Conservation (phyloP, 371 early-diverging fungal genomes). For the Apophysomyces elegans region DNA sequence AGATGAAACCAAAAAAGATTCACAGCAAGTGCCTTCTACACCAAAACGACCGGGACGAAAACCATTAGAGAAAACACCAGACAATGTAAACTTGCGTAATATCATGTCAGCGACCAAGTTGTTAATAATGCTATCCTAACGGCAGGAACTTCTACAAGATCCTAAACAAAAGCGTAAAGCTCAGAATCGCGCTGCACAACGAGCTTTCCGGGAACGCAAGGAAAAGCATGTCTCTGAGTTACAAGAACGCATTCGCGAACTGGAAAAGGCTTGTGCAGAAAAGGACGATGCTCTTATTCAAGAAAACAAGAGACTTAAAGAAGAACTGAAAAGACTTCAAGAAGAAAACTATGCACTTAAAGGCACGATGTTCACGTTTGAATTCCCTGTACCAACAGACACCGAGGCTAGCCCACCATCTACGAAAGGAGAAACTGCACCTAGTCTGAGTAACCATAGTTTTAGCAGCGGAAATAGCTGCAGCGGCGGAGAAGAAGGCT, state of each 20-base stretch:
- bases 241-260: slow-evolving; percentile 65
- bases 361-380: slow-evolving; percentile 48
- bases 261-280: slow-evolving; percentile 47
- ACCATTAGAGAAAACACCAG: slow-evolving; percentile 36
- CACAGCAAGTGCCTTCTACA: slow-evolving; percentile 19
- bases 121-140: background rate
- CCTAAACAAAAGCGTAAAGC: slow-evolving; percentile 73
- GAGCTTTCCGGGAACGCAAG: slow-evolving; percentile 79
- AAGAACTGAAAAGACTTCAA: slow-evolving; percentile 35
- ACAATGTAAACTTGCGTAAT: slow-evolving; percentile 22
- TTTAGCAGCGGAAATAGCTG: slow-evolving; percentile 25
- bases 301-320: slow-evolving; percentile 40
- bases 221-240: slow-evolving; percentile 68
- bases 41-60: slow-evolving; percentile 46
- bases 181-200: slow-evolving; percentile 80
- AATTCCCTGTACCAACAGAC: slow-evolving; percentile 30
- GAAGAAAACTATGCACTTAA: slow-evolving; percentile 51
- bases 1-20: slow-evolving; percentile 15
- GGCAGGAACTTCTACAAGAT: slow-evolving; percentile 27
- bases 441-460: slow-evolving; percentile 18
- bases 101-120: background rate
- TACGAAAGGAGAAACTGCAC: slow-evolving; percentile 1
- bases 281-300: slow-evolving; percentile 29
- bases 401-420: background rate
- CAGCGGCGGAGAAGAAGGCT: slow-evolving; percentile 14